Evolutionary conservation across 2,329 filamentous ascomycete species (phyloP), one percentile per base, ranked within the genome.

Genomic region (Dothidotthia symphoricarpi): DNA sequence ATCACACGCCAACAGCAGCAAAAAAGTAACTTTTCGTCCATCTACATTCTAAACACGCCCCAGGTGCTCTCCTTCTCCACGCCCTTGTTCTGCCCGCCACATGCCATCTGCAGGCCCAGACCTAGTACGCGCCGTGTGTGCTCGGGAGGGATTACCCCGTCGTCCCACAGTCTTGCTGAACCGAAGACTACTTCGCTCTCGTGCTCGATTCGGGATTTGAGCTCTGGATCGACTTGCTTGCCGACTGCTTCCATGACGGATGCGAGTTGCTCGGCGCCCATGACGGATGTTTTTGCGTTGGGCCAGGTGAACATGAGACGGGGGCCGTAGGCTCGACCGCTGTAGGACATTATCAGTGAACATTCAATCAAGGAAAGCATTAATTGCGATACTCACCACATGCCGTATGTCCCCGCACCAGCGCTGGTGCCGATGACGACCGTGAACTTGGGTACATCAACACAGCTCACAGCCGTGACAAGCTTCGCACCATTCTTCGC

Each of bases 401-500:
- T 98, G 57, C 91, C 93, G 64, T 98, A 98, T 68, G 97, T 98
- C 3, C 93, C 93, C 6, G 91, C 91, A 41, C 91, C 91, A 50
- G 93, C 93, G 64, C 85, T 90, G 19, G 86, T 86, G 16, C 93
- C 93, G n/a, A 96, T 84, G 1, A 98, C 87, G 12, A 98, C 88
- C 1, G 93, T 98, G 62, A 97, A 91, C 68, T 98, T 97, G 52
- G 93, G 91, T 28, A 97, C 91, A 51, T 93, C 82, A 3, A 91
- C 90, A 63, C 90, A 96, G 7, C 89, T 88, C 9, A 97, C 93
- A 6, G 91, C 93, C 3, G 89, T 95, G 17, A 97, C 93, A 13
- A 98, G 81, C 71, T 98, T 97, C 5, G 93, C 93, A 27, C 93
- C 93, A 61, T 97, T 94, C 76, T 97, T 97, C 37, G 93, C 93